A percentile compares a stretch with the other conserved stretches of the same genome.
These are phyloP conservation scores for Panus rudis DNA, from an alignment of 768 basidiomycete genomes.

Conservation along the genomic window DNA sequence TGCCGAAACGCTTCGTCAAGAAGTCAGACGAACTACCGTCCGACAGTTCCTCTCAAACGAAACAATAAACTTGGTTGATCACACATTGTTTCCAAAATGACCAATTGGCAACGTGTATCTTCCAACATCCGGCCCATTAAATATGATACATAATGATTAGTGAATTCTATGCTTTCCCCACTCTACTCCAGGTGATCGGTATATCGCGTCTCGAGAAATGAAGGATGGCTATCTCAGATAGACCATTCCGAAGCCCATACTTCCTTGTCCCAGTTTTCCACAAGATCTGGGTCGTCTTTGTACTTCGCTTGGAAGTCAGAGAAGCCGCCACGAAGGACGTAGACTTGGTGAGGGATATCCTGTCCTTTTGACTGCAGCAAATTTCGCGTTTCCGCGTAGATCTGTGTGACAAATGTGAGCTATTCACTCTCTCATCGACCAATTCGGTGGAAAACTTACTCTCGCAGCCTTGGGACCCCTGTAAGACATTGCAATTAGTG, in stretches of 20 bases:
- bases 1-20: constrained; percentile 50
- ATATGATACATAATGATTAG: too few relatives aligned
- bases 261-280: constrained; percentile 71
- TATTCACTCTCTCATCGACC: too few relatives aligned
- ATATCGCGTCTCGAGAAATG: too few relatives aligned
- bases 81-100: too few relatives aligned
- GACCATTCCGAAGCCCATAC: constrained; percentile 47
- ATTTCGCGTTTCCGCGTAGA: constrained; percentile 59
- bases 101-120: too few relatives aligned
- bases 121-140: too few relatives aligned
- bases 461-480: constrained; percentile 77
- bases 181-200: too few relatives aligned
- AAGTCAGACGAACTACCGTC: constrained; percentile 22
- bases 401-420: constrained; percentile 30
- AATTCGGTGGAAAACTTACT: constrained; percentile 39
- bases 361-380: constrained; percentile 35
- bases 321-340: constrained; percentile 69
- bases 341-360: constrained; percentile 47
- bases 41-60: not conserved
- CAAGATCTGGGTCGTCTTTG: constrained; percentile 64
- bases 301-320: constrained; percentile 60
- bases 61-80: too few relatives aligned
- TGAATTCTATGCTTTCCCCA: too few relatives aligned
- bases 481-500: constrained; percentile 3
- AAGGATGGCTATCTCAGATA: too few relatives aligned